Base-by-base conservation (phyloP, 139 green algal species). In the Raphidocelis subcapitata region DNA sequence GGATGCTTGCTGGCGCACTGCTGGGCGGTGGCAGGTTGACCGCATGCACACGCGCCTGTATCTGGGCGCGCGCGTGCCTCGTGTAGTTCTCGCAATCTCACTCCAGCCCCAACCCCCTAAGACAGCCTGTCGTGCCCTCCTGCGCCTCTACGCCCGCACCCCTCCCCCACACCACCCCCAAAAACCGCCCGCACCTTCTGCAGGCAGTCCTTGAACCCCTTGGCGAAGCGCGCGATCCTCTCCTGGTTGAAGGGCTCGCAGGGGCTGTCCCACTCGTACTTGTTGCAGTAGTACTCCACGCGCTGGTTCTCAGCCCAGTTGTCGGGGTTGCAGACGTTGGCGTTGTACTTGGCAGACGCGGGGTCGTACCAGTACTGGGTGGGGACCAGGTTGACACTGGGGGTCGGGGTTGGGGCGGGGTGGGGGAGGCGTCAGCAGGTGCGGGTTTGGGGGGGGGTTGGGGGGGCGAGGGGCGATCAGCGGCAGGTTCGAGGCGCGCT, bases 291-390 rank as follows among this genome's bases (percentile, higher is more conserved):
- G 51, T 59, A 65, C 3, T 72, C 63, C 12, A 78, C 72, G 62
- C 67, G 66, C 47, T 73, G 61, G 14, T 72, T 56, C 28, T 55
- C 10, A 0, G 63, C 35, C 72, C 72, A 78, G 62, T 66, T 66
- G 36, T 78, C 72, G 37, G 72, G 18, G 41, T 78, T 41, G 72
- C 72, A 78, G 26, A 52, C 52, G 51, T 49, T 49, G 2, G 35
- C 16, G 18, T 46, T n/a, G 28, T 31, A 69, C 62, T 51, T 20
- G 28, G 60, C 24, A 36, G 54, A 72, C 15, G 41, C 51, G 36
- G 44, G 28, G 29, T 78, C 72, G 41, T 73, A 66, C 63, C 62
- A 78, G 72, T 78, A 78, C 35, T 62, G 72, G 10, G 72, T 78
- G 51, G 72, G 72, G 26, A 78, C 72, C 26, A 78, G 57, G 47